Evolutionary conservation across 305 asterid species (phyloP), one percentile per base, ranked within the genome.

Genomic region (Fraxinus sp.): DNA sequence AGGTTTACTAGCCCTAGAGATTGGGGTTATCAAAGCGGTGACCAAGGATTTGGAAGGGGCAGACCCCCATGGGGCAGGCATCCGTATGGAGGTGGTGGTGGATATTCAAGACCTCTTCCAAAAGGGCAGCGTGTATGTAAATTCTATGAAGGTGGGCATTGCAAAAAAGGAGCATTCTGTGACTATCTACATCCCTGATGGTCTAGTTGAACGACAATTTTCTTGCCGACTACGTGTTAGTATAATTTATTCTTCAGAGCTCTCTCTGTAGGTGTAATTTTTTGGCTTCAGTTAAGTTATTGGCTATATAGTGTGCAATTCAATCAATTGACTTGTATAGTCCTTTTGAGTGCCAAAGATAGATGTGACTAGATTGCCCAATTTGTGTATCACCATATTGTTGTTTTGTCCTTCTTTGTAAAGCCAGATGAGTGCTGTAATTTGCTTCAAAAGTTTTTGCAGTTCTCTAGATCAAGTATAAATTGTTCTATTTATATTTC

Each of bases 161-260:
- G 99, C 92, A 92, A 86, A 84, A 96, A 94, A 87, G 99, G 99
- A 5, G 93, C 97, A 7, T 93, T 89, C 26, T 96, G 99, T 6
- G 97, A 91, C 81, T 94, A 94, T 82, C 91, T 91, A 36, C 99
- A 96, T 82, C 96, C 95, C 0, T 93, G 85, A 93, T 73, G 77
- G 36, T 46, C 37, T 43, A 28, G 83, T 77, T 77, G 7, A 55
- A 72, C 3, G 18, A 82, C 62, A 55, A 76, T 46, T 75, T 55
- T 41, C 52, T 82, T 43, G 86, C 52, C 77, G 76, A 46, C 13
- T 35, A 59, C 74, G 37, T 80, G 83, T 75, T 24, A 82, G 85
- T 82, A 83, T 79, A 80, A 83, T 83, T 52, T 46, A 49, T 75
- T 76, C 46, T 79, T 77, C 74, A 30, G 78, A 81, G 84, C 41